These are phyloP conservation scores for Prunus armeniaca DNA, from an alignment of 306 rosid genomes.

Conservation along the genomic window DNA sequence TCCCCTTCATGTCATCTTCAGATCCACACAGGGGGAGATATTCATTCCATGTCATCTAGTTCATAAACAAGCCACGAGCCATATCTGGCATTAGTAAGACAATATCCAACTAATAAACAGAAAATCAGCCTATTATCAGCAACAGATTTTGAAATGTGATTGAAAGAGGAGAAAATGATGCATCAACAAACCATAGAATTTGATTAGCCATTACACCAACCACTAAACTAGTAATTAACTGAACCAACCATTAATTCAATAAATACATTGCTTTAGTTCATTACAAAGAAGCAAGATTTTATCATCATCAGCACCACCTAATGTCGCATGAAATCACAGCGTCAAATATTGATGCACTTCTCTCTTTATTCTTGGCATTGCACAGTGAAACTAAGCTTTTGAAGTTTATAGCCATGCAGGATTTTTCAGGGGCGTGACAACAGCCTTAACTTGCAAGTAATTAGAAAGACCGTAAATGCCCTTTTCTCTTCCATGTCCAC, in stretches of 20 bases:
- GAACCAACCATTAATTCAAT: neutral
- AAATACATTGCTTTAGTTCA: neutral
- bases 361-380: constrained; percentile 23
- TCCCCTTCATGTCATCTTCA: neutral
- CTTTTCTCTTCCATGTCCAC: constrained; percentile 91
- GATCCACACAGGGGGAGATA: neutral
- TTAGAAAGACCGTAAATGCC: constrained; percentile 70
- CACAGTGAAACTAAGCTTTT: neutral
- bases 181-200: neutral
- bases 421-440: constrained; percentile 63
- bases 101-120: neutral
- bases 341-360: neutral
- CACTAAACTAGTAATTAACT: neutral
- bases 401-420: constrained; percentile 78
- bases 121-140: neutral
- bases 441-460: constrained; percentile 96
- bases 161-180: neutral
- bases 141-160: neutral
- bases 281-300: constrained; percentile 12
- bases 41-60: neutral
- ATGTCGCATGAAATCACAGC: neutral
- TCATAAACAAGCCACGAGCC: neutral
- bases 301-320: constrained; percentile 6
- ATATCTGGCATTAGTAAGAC: neutral
- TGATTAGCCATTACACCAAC: neutral